Evolutionary conservation across 1,284 basidiomycete genomes (phyloP).

Genomic region (Exobasidium rhododendri): DNA sequence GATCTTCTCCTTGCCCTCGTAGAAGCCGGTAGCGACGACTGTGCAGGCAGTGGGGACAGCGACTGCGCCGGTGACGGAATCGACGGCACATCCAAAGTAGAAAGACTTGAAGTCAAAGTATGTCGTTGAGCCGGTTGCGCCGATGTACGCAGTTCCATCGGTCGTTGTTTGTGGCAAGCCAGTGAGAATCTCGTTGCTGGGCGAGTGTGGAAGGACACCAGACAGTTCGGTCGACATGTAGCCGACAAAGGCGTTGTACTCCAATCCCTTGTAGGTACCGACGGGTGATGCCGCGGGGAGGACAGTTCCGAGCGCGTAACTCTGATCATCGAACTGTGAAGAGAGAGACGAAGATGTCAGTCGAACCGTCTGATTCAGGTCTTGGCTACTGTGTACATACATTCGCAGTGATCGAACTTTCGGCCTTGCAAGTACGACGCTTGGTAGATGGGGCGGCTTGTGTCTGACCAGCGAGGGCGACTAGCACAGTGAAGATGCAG

Average conservation of each 20-base stretch:
- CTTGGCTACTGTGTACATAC: not conserved
- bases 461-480: no score
- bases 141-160: not conserved
- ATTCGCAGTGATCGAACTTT: not conserved
- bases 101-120: not conserved
- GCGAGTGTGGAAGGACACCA: not conserved
- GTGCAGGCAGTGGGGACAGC: not conserved
- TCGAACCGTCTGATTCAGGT: not conserved
- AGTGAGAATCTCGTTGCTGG: not conserved
- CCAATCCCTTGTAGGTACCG: not conserved
- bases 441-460: not conserved
- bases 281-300: not conserved
- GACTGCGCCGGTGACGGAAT: not conserved
- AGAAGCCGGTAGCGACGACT: not conserved
- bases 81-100: not conserved
- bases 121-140: not conserved
- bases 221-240: not conserved
- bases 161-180: not conserved
- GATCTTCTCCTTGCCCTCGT: not conserved
- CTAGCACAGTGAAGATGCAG: no score
- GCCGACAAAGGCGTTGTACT: not conserved
- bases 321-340: not conserved
- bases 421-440: not conserved
- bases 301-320: not conserved
- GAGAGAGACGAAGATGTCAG: no score